phyloP scores from a whole-genome alignment of 495 filamentous ascomycete species.

The Daldinia loculata region DNA sequence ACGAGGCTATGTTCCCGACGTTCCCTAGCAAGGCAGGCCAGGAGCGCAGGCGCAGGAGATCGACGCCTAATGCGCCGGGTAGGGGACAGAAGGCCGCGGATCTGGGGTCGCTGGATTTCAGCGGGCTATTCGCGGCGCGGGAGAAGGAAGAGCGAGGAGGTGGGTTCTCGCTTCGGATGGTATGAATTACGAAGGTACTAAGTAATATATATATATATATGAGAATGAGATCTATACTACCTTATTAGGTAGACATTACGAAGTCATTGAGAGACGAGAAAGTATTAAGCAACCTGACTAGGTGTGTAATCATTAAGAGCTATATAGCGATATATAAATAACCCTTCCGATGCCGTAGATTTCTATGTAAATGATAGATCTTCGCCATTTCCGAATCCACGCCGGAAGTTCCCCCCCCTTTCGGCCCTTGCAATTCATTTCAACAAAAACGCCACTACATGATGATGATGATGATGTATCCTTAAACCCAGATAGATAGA shows the following conservation, averaged over 20 bases:
- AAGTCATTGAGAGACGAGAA: conserved; percentile 7
- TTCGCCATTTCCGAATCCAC: conserved; percentile 34
- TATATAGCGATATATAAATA: conserved; percentile 46
- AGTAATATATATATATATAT: background rate
- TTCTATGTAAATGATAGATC: conserved; percentile 28
- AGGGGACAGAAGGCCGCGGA: conserved; percentile 76
- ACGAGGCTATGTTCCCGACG: conserved; percentile 85
- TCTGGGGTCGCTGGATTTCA: conserved; percentile 75
- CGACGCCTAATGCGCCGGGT: conserved; percentile 87
- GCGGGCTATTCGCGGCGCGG: conserved; percentile 76
- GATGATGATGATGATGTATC: conserved; percentile 34
- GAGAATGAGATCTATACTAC: conserved; percentile 7
- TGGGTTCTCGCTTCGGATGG: conserved; percentile 82
- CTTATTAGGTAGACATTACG: conserved; percentile 21
- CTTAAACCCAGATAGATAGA: conserved; percentile 15
- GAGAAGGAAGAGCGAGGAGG: conserved; percentile 79
- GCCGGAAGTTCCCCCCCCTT: conserved; percentile 24
- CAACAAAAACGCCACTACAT: conserved; percentile 37
- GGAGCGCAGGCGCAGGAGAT: conserved; percentile 77
- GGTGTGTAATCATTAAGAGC: conserved; percentile 44
- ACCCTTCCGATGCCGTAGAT: conserved; percentile 27
- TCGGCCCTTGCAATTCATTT: conserved; percentile 20
- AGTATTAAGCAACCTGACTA: conserved; percentile 19
- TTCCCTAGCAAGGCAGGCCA: conserved; percentile 95
- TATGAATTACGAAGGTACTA: conserved; percentile 34